Base-by-base conservation (phyloP, 176 grass and related monocot species). In the Carex scoparia region DNA sequence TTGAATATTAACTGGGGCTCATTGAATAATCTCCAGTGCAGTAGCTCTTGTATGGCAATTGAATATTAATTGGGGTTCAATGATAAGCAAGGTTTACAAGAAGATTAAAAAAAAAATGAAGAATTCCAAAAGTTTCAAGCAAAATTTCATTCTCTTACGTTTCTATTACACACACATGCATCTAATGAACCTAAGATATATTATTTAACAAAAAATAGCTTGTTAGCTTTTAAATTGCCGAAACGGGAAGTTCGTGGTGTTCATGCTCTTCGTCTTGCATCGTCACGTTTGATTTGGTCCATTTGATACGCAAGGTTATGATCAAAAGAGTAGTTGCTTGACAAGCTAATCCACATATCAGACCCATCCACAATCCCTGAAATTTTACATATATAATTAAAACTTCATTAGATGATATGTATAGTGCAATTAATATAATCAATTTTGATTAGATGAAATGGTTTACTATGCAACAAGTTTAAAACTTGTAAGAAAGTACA, bases 311-410 rank as follows among this genome's bases (percentile, higher is more conserved):
- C 42, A 84, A 5, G 67, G 96, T 98, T 87, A 98, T 94, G 35
- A 94, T 79, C 37, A 95, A 3, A 65, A 99, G 84, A 48, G 85
- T 4, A 79, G 16, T 30, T 2, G 87, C 62, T 85, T 95, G 96
- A 84, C 87, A 91, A 10, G 67, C 69, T 46, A 94, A 76, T 11
- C 96, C 96, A 81, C 90, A 94, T 55, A 91, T 88, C 27, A 99
- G 64, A 81, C 96, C 96, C 88, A 61, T 55, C 91, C 96, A 95
- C 5, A 94, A 69, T 7, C 96, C 96, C 94, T 97, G 82, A 42
- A 86, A 44, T 27, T 59, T 38, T 13, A 80, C 61, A 65, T 14
- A 62, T 51, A 13, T 65, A 40, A 40, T 40, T 40, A 28, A 61
- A 18, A 30, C 14, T 2, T 23, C 61, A 42, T 49, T 61, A 49